Evolutionary conservation across 179 eudicot species (phyloP).

Genomic region (Heliamphora pulchella): DNA sequence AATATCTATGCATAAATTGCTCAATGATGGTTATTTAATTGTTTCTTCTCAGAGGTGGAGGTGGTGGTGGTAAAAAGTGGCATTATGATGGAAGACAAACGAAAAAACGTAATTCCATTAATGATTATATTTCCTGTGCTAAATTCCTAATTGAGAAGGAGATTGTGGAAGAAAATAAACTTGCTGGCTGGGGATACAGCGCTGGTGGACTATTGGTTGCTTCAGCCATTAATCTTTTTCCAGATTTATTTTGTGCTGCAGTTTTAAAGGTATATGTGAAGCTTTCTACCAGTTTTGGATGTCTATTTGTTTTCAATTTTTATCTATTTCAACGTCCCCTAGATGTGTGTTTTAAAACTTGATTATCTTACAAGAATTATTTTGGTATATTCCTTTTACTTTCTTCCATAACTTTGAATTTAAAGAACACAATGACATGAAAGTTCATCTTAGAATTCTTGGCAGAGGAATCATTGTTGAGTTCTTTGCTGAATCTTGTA

Average conservation of each 20-base stretch:
- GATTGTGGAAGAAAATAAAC: conserved; percentile 66
- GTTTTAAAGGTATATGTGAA: conserved; percentile 56
- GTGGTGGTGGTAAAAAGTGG: conserved; percentile 87
- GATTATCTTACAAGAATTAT: neutral
- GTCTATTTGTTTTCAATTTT: neutral
- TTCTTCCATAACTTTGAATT: neutral
- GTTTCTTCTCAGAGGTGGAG: conserved; percentile 70
- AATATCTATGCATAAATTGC: neutral
- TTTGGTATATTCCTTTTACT: neutral
- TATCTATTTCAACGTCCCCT: neutral
- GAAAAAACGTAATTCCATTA: conserved; percentile 60
- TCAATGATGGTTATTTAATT: conserved; percentile 15
- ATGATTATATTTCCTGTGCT: conserved; percentile 73
- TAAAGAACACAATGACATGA: neutral
- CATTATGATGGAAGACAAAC: conserved; percentile 70
- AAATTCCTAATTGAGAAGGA: conserved; percentile 60
- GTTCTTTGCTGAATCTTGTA: neutral
- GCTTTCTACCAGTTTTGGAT: neutral
- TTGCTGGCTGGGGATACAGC: conserved; percentile 96
- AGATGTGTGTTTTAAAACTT: neutral
- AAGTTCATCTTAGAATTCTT: neutral
- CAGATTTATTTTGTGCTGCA: conserved; percentile 78
- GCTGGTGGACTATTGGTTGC: conserved; percentile 97
- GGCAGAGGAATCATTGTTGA: neutral
- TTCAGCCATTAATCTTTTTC: conserved; percentile 70